Conservation (phyloP, 2,329 filamentous ascomycete species). For the Aureobasidium sp. region DNA sequence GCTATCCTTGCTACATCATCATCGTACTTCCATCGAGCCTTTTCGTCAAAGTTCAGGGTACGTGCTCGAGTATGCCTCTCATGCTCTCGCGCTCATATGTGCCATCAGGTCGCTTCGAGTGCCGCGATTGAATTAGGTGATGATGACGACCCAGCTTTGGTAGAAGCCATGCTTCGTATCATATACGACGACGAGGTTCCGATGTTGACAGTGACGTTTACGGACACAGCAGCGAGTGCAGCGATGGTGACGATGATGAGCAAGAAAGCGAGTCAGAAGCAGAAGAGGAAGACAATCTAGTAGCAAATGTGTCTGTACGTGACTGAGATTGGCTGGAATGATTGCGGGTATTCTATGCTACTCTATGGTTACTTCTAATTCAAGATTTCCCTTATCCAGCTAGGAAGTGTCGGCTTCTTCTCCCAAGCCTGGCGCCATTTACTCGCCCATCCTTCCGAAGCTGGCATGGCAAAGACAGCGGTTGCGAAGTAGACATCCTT, state of each 20-base stretch:
- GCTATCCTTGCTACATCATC: background rate
- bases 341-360: background rate
- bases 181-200: background rate
- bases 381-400: background rate
- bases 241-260: background rate
- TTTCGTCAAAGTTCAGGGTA: background rate
- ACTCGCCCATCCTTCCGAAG: slow-evolving; percentile 44
- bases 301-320: too few species aligned
- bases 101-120: background rate
- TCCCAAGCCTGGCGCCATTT: slow-evolving; percentile 48
- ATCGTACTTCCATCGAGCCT: background rate
- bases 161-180: background rate
- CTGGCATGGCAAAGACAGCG: slow-evolving; percentile 64
- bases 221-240: background rate
- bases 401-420: slow-evolving; percentile 22
- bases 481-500: slow-evolving; percentile 60
- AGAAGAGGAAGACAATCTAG: background rate
- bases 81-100: background rate
- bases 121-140: background rate
- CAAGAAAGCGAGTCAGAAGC: background rate
- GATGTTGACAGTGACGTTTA: background rate
- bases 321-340: background rate
- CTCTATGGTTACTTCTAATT: background rate
- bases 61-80: background rate
- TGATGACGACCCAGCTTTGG: background rate